These are phyloP conservation scores for Moringa oleifera DNA, from an alignment of 345 rosid genomes.

Conservation along the genomic window DNA sequence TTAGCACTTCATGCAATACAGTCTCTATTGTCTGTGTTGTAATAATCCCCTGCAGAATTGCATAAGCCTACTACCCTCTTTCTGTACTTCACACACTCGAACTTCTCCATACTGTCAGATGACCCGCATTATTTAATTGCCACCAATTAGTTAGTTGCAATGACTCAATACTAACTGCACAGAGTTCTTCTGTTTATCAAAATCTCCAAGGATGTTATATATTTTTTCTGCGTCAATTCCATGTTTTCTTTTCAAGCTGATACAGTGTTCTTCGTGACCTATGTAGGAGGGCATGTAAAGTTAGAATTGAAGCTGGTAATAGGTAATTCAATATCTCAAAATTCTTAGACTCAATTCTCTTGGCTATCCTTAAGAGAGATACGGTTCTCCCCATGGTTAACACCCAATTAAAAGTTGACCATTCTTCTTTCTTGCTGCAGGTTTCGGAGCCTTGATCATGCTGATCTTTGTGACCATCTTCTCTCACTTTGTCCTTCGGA, in stretches of 20 bases:
- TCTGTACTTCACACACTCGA: slow-evolving; percentile 12
- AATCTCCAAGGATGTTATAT: neutral
- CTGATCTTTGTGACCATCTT: slow-evolving; percentile 18
- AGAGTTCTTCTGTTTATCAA: neutral
- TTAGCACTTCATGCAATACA: too few species aligned
- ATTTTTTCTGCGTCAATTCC: slow-evolving; percentile 9
- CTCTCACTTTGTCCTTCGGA: slow-evolving; percentile 10
- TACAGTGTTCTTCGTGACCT: neutral
- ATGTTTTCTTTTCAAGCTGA: neutral
- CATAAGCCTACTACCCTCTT: too few species aligned
- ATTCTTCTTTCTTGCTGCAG: slow-evolving; percentile 21
- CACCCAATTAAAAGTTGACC: neutral
- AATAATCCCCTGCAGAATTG: too few species aligned
- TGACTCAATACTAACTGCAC: neutral
- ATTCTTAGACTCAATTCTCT: neutral
- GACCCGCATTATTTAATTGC: slow-evolving; percentile 10
- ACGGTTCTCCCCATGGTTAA: neutral
- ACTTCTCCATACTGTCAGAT: neutral
- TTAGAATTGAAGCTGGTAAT: slow-evolving; percentile 21
- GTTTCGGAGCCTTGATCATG: slow-evolving; percentile 30
- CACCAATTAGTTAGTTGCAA: neutral
- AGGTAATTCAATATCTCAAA: slow-evolving; percentile 22
- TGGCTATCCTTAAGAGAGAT: neutral
- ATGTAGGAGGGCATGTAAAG: slow-evolving; percentile 19
- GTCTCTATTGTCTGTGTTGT: too few species aligned